Percentiles rank a stretch among this genome's conserved stretches.
phyloP scores from a whole-genome alignment of 345 rosid species.

The Cardamine chenopodiifolia region DNA sequence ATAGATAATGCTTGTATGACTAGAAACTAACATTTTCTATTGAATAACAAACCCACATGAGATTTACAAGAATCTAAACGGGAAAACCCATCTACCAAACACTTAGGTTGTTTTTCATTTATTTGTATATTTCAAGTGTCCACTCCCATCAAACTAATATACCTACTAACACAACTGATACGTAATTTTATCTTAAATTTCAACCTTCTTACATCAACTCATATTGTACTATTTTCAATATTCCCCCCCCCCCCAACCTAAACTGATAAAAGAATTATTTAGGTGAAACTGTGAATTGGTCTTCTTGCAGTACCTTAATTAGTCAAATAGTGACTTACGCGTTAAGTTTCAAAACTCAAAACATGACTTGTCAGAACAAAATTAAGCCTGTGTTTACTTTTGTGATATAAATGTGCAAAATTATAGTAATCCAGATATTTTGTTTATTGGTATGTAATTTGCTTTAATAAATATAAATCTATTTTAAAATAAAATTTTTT shows the following conservation, averaged over 20 bases:
- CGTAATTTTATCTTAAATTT: constrained; percentile 3
- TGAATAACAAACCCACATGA: constrained; percentile 13
- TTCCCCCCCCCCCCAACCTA: not conserved
- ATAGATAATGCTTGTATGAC: constrained; percentile 28
- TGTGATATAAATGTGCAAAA: not conserved
- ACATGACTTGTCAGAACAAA: constrained; percentile 20
- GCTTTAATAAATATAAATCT: not conserved
- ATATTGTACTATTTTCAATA: not conserved
- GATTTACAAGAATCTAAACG: constrained; percentile 10
- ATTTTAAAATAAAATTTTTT: not conserved
- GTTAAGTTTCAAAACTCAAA: constrained; percentile 21
- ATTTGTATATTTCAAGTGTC: not conserved
- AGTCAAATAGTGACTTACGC: constrained; percentile 30
- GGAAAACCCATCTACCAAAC: constrained; percentile 10
- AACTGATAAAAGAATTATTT: not conserved
- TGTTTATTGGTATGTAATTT: not conserved
- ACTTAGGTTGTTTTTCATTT: not conserved
- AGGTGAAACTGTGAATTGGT: constrained; percentile 38
- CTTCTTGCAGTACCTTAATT: not conserved
- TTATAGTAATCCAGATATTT: not conserved
- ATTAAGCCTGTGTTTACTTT: not conserved
- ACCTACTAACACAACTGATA: constrained; percentile 1
- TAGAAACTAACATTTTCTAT: constrained; percentile 17
- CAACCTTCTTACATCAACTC: constrained; percentile 23
- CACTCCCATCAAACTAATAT: not conserved